Conservation (phyloP, 139 green algal species). For the Haematococcus sp. region DNA sequence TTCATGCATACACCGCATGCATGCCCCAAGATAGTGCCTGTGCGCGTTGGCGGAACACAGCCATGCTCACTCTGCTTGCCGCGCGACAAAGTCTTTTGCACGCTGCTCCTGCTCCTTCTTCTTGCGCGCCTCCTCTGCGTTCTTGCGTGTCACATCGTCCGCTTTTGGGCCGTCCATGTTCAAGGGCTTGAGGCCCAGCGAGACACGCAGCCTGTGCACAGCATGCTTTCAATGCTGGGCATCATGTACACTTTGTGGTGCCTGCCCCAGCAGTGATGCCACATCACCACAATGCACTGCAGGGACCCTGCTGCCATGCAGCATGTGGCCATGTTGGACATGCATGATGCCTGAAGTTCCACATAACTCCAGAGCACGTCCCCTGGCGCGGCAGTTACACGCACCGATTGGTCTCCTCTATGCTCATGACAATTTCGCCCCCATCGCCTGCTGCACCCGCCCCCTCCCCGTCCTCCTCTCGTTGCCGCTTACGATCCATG, state of each 20-base stretch:
- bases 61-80: slow-evolving; percentile 32
- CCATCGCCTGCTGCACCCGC: not conserved
- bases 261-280: not conserved
- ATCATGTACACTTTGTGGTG: too few relatives aligned
- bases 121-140: slow-evolving; percentile 1
- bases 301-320: too few relatives aligned
- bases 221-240: too few relatives aligned
- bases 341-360: not conserved
- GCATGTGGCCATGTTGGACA: not conserved
- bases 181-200: slow-evolving; percentile 73
- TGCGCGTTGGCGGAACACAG: slow-evolving; percentile 7
- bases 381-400: too few relatives aligned
- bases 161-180: slow-evolving; percentile 18
- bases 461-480: not conserved
- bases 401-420: slow-evolving; percentile 84
- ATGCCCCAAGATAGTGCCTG: too few relatives aligned
- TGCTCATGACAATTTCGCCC: slow-evolving; percentile 26
- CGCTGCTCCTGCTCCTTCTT: slow-evolving; percentile 22
- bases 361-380: too few relatives aligned
- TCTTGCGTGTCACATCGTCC: slow-evolving; percentile 8
- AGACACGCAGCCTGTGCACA: slow-evolving; percentile 58
- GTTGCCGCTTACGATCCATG: not conserved
- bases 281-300: not conserved
- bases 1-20: too few relatives aligned
- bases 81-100: slow-evolving; percentile 2